Base-by-base conservation (phyloP, 164 flowering plant genomes). In the Chloranthus sessilifolius region DNA sequence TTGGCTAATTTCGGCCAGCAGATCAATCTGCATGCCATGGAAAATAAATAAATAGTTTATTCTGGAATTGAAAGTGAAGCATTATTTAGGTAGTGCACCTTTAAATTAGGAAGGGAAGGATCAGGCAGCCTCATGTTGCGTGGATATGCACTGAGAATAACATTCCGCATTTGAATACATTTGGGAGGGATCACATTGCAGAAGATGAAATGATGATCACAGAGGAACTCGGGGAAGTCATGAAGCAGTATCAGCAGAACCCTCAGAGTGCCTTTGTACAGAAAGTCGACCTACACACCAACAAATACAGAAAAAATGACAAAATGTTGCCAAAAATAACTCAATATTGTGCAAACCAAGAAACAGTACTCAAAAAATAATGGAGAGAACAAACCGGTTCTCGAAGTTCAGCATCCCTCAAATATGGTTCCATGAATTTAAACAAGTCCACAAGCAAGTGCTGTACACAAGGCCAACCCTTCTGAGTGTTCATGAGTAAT, bases 91-190 rank as follows among this genome's bases (percentile, higher is more conserved):
- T n/a, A n/a, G n/a, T n/a, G n/a, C 22, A 87, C 99, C 97, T 94
- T 94, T 47, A 94, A 71, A 66, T 89, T 89, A 20, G 97, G 99
- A 51, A 96, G 85, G 12, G 89, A 83, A 31, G 99, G 99, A 71
- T 94, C 99, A 21, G 99, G 99, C 15, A 94, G 73, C 80, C 91
- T 85, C 97, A 89, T 89, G 64, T 85, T 89, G 58, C 85, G 87
- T 11, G 99, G 99, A 72, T 87, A 94, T 34, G 97, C 97, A 72
- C 99, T 94, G 23, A 94, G 88, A 59, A 94, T 82, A 38, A 89
- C 86, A 73, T 89, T 94, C 19, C 99, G 79, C 99, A 94, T 89
- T 69, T 94, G 99, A 56, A 94, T 89, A 79, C 99, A 94, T 63
- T 82, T 94, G 11, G 95, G 79, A 33, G 99, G 99, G 41, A 94